These are phyloP conservation scores for Podila horticola DNA, from an alignment of 192 early-diverging fungal genomes.

Conservation along the genomic window DNA sequence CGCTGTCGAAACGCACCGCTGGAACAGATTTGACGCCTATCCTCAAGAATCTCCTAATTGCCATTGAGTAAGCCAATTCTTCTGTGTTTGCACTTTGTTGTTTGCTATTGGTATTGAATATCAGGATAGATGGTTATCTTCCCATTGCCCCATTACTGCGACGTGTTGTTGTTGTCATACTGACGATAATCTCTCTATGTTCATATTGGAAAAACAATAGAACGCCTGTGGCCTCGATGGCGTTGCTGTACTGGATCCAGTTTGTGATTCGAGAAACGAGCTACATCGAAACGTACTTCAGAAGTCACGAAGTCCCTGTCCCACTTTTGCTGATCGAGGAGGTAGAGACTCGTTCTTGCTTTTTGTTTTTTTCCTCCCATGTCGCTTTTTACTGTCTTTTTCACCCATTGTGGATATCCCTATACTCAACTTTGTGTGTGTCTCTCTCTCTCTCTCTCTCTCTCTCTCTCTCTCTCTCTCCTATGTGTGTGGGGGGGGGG, in stretches of 20 bases:
- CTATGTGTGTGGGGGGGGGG: no score
- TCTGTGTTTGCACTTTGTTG: constrained; percentile 7
- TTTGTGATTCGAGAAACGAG: constrained; percentile 68
- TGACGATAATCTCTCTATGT: not conserved
- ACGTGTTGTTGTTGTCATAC: not conserved
- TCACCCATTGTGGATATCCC: no score
- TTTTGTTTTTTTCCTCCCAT: no score
- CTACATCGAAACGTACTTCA: constrained; percentile 80
- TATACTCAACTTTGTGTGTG: no score
- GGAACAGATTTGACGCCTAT: constrained; percentile 53
- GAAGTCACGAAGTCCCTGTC: constrained; percentile 65
- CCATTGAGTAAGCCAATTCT: constrained; percentile 58
- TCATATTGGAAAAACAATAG: constrained; percentile 31
- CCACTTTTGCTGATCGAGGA: constrained; percentile 79
- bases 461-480: no score
- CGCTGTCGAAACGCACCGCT: constrained; percentile 51
- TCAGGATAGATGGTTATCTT: no score
- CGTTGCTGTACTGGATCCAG: constrained; percentile 70
- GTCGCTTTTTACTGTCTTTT: no score
- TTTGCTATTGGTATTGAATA: not conserved
- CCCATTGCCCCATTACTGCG: not conserved
- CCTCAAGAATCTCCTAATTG: constrained; percentile 49
- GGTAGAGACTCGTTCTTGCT: constrained; percentile 11
- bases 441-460: no score
- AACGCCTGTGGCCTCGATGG: constrained; percentile 66